Evolutionary conservation across 2,329 filamentous ascomycete genomes (phyloP).

Genomic region (Xylogone sp.): DNA sequence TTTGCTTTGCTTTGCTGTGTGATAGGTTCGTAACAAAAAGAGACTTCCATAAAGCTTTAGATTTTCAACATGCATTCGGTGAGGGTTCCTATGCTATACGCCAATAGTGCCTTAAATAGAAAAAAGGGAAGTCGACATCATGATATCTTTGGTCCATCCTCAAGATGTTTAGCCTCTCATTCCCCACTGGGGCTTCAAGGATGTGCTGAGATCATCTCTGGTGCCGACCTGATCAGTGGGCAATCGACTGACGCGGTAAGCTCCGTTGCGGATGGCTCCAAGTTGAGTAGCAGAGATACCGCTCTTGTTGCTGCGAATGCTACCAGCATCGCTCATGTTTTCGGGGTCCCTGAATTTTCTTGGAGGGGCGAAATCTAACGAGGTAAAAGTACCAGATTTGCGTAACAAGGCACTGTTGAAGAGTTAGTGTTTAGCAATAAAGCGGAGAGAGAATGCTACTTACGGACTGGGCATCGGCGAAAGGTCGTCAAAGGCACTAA

Average conservation of each 20-base stretch:
- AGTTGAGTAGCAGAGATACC: conserved; percentile 57
- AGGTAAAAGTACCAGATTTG: conserved; percentile 75
- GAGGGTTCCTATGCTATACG: not conserved
- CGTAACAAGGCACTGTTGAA: conserved; percentile 60
- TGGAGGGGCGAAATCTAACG: conserved; percentile 76
- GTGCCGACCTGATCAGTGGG: conserved; percentile 63
- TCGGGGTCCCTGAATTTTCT: conserved; percentile 65
- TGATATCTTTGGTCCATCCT: conserved; percentile 8
- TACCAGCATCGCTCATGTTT: conserved; percentile 61
- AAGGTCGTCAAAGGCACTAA: conserved; percentile 83
- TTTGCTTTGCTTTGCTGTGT: too few relatives aligned
- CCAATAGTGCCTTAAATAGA: not conserved
- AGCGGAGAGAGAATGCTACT: conserved; percentile 39
- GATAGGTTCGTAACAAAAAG: not conserved
- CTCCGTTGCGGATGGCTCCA: conserved; percentile 61
- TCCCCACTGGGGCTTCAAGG: conserved; percentile 34
- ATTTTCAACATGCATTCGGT: not conserved
- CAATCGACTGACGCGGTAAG: conserved; percentile 66
- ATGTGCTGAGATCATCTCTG: conserved; percentile 53
- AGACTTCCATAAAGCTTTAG: not conserved
- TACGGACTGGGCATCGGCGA: conserved; percentile 84
- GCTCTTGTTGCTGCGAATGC: conserved; percentile 60
- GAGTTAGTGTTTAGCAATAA: conserved; percentile 22
- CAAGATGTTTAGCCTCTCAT: conserved; percentile 21
- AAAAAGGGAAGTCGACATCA: conserved; percentile 5